These are phyloP conservation scores for Neurospora sp. DNA, from an alignment of 495 filamentous ascomycete genomes.

Conservation along the genomic window DNA sequence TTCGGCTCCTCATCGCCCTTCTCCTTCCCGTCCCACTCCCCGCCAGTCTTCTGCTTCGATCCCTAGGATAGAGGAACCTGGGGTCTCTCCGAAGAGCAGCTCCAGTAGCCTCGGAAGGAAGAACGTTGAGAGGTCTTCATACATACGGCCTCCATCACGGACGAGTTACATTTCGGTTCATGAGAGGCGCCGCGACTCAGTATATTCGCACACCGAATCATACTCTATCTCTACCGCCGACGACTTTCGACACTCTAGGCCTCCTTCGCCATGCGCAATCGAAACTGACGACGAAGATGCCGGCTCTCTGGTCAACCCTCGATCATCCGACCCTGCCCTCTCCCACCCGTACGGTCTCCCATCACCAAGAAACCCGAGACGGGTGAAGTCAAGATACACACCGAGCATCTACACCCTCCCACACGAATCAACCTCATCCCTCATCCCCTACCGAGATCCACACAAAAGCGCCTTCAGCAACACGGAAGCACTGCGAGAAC, in stretches of 20 bases:
- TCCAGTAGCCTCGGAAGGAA: neutral
- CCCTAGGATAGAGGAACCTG: slow-evolving; percentile 25
- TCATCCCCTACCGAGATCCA: slow-evolving; percentile 46
- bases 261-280: slow-evolving; percentile 4
- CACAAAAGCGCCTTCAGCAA: slow-evolving; percentile 47
- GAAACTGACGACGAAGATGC: neutral
- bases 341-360: neutral
- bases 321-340: neutral
- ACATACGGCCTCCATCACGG: slow-evolving; percentile 23
- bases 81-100: slow-evolving; percentile 26
- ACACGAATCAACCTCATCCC: slow-evolving; percentile 53
- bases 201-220: slow-evolving; percentile 50
- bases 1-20: slow-evolving; percentile 11
- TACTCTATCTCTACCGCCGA: slow-evolving; percentile 42
- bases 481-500: slow-evolving; percentile 41
- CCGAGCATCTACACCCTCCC: slow-evolving; percentile 66
- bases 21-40: slow-evolving; percentile 2
- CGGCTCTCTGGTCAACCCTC: neutral
- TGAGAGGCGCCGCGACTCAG: slow-evolving; percentile 45
- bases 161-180: slow-evolving; percentile 42
- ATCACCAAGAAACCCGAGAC: neutral
- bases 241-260: slow-evolving; percentile 20
- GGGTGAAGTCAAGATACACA: slow-evolving; percentile 15
- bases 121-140: slow-evolving; percentile 19
- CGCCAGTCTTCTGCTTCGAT: slow-evolving; percentile 14